phyloP scores from a whole-genome alignment of 1,284 basidiomycete species.

The Mycena sp. region DNA sequence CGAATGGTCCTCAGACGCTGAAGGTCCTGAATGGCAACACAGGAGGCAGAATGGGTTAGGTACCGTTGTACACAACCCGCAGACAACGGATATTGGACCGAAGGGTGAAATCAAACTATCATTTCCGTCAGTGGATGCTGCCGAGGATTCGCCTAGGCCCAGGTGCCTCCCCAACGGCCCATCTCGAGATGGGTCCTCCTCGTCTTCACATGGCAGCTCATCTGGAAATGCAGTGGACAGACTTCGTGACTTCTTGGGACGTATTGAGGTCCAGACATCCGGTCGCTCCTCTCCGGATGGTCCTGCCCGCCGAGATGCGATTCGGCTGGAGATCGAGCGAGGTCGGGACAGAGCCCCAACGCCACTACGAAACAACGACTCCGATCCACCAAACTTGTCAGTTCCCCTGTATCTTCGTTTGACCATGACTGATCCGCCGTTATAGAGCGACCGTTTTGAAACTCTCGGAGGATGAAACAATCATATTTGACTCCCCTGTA shows the following conservation, averaged over 20 bases:
- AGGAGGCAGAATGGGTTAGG: constrained; percentile 28
- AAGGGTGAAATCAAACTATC: constrained; percentile 20
- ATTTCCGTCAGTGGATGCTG: constrained; percentile 9
- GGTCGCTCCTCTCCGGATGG: constrained; percentile 21
- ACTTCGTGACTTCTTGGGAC: constrained; percentile 22
- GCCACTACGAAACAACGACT: constrained; percentile 63
- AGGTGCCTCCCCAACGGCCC: constrained; percentile 7
- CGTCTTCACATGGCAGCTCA: constrained; percentile 18
- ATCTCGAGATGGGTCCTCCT: constrained; percentile 19
- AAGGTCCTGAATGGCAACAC: constrained; percentile 40
- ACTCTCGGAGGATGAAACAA: constrained; percentile 52
- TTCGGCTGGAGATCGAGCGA: constrained; percentile 42
- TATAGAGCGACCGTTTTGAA: constrained; percentile 53
- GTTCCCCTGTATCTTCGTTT: constrained; percentile 24
- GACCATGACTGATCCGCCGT: constrained; percentile 1
- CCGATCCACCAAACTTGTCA: constrained; percentile 56
- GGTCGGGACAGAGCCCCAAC: constrained; percentile 65
- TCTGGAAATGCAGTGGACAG: constrained; percentile 15
- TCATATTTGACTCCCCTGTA: constrained; percentile 62
- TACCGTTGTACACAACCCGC: constrained; percentile 11
- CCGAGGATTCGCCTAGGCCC: neutral
- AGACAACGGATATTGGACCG: constrained; percentile 14
- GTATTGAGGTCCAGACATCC: constrained; percentile 36
- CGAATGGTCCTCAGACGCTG: constrained; percentile 60
- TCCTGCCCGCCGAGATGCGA: constrained; percentile 11